phyloP scores from a whole-genome alignment of 2,329 filamentous ascomycete genomes.

The Aspergillus candidus region DNA sequence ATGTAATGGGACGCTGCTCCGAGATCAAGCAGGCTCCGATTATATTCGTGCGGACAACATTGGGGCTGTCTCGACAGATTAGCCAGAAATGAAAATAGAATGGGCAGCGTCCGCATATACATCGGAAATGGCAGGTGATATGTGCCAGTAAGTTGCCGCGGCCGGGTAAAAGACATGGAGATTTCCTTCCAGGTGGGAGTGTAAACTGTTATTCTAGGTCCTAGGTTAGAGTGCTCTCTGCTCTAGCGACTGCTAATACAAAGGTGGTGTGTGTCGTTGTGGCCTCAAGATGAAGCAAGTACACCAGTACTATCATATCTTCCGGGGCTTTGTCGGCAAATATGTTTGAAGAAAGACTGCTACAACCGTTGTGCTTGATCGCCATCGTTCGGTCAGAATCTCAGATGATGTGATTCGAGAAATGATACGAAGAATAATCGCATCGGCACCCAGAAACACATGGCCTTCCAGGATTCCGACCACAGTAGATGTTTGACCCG shows the following conservation, averaged over 20 bases:
- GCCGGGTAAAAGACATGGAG: too few species aligned
- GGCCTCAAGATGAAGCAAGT: too few species aligned
- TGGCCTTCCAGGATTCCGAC: slow-evolving; percentile 55
- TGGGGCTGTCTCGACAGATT: too few species aligned
- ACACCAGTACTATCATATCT: too few species aligned
- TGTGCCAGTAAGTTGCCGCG: too few species aligned
- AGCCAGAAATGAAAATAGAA: too few species aligned
- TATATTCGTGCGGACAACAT: too few species aligned
- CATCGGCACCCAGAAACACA: slow-evolving; percentile 48
- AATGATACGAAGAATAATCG: slow-evolving; percentile 46
- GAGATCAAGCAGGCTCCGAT: too few species aligned
- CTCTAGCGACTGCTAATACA: slow-evolving; percentile 52
- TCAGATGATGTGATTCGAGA: slow-evolving; percentile 53
- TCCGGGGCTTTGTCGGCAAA: slow-evolving; percentile 39
- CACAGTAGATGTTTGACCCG: slow-evolving; percentile 57
- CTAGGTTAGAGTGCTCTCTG: slow-evolving; percentile 34
- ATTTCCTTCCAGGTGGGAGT: too few species aligned
- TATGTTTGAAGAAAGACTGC: slow-evolving; percentile 50
- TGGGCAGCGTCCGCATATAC: too few species aligned
- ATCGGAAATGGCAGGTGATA: too few species aligned
- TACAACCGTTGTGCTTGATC: slow-evolving; percentile 56
- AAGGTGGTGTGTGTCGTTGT: slow-evolving; percentile 48
- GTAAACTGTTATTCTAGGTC: slow-evolving; percentile 49
- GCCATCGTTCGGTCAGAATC: slow-evolving; percentile 57
- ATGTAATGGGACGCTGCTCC: too few species aligned